These are phyloP conservation scores for Tolypocladium tundrense DNA, from an alignment of 2,329 filamentous ascomycete genomes.

Conservation along the genomic window DNA sequence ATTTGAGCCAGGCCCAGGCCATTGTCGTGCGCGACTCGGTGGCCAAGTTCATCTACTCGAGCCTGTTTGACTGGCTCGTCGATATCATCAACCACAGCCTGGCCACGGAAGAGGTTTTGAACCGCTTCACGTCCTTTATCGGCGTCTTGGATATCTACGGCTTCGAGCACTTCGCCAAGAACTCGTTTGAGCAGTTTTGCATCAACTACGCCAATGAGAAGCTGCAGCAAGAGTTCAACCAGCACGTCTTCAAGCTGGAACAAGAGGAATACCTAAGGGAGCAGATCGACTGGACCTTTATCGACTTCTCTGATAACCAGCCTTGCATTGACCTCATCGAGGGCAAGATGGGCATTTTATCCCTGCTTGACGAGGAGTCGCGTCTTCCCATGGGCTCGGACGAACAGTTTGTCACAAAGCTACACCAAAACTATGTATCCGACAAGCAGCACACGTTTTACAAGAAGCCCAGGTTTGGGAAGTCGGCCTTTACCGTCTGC, in stretches of 20 bases:
- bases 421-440: slow-evolving; percentile 83
- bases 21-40: slow-evolving; percentile 93
- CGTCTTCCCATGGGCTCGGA: slow-evolving; percentile 94
- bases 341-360: slow-evolving; percentile 87
- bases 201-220: slow-evolving; percentile 99
- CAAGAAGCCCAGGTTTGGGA: slow-evolving; percentile 97
- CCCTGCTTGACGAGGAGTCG: slow-evolving; percentile 91
- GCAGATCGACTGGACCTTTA: slow-evolving; percentile 98
- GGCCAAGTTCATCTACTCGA: slow-evolving; percentile 97
- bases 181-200: slow-evolving; percentile 99
- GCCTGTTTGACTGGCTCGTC: slow-evolving; percentile 98
- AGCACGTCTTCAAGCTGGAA: slow-evolving; percentile 97
- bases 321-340: slow-evolving; percentile 98
- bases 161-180: slow-evolving; percentile 98
- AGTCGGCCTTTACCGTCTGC: slow-evolving; percentile 94
- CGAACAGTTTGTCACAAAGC: slow-evolving; percentile 90
- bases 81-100: slow-evolving; percentile 88
- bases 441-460: slow-evolving; percentile 96
- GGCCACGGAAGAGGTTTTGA: slow-evolving; percentile 78
- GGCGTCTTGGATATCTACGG: slow-evolving; percentile 98
- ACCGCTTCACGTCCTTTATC: slow-evolving; percentile 80
- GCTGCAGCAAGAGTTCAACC: slow-evolving; percentile 97
- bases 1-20: slow-evolving; percentile 86
- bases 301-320: slow-evolving; percentile 98
- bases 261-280: slow-evolving; percentile 96